Conservation (phyloP, 208 protist genomes). For the Trichomonas vaginalis region DNA sequence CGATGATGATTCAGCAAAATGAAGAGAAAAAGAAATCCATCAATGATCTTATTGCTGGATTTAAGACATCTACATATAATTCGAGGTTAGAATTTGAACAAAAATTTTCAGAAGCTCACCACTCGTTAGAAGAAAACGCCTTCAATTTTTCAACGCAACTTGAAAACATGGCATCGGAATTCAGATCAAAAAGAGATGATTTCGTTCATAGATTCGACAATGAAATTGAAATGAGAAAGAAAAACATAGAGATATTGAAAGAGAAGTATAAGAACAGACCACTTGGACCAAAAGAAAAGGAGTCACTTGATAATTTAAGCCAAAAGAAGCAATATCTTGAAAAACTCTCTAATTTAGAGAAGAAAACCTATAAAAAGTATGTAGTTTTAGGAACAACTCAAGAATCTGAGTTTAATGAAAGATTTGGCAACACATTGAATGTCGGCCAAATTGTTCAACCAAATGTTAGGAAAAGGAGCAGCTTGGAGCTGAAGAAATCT, state of each 20-base stretch:
- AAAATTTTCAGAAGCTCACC: background rate
- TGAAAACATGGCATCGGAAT: background rate
- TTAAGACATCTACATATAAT: background rate
- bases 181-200: background rate
- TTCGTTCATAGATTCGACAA: background rate
- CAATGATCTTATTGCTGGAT: background rate
- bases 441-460: background rate
- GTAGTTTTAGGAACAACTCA: background rate
- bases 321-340: background rate
- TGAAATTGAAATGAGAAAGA: background rate
- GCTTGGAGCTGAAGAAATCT: background rate
- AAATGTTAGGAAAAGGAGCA: background rate
- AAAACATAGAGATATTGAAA: background rate
- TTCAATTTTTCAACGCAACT: background rate
- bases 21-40: background rate
- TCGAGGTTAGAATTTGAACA: background rate
- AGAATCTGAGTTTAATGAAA: background rate
- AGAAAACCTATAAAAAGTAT: background rate
- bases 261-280: background rate
- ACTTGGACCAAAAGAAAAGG: background rate
- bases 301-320: background rate
- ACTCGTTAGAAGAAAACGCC: background rate
- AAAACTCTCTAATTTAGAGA: background rate
- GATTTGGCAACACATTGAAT: background rate
- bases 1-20: background rate